These are phyloP conservation scores for Paraphoma chrysanthemicola DNA, from an alignment of 2,329 filamentous ascomycete genomes.

Conservation along the genomic window DNA sequence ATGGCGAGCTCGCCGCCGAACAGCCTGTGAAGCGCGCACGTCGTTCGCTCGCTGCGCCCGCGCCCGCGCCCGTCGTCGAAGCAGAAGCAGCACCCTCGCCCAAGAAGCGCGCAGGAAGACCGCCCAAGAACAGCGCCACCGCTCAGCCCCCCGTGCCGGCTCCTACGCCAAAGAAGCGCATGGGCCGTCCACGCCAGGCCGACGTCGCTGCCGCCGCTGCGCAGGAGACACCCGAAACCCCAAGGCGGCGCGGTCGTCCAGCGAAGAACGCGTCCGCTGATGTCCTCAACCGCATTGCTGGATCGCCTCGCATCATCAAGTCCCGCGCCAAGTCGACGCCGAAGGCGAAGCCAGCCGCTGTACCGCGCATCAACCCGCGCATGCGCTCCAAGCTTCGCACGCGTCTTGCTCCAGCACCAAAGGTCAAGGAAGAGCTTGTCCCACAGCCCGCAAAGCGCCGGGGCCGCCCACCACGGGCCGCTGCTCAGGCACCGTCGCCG, in stretches of 20 bases:
- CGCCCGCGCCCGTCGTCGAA: slow-evolving; percentile 3
- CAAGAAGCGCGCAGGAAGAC: slow-evolving; percentile 16
- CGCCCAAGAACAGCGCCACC: slow-evolving; percentile 6
- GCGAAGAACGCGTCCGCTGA: slow-evolving; percentile 8
- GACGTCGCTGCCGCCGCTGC: slow-evolving; percentile 5
- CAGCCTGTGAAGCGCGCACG: slow-evolving; percentile 18
- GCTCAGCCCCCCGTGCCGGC: not conserved
- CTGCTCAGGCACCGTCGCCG: slow-evolving; percentile 4
- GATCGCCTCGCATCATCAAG: slow-evolving; percentile 31
- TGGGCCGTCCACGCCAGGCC: slow-evolving; percentile 16
- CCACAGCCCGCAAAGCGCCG: slow-evolving; percentile 22
- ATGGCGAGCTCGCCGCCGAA: slow-evolving; percentile 10
- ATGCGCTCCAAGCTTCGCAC: slow-evolving; percentile 28
- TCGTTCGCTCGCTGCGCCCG: slow-evolving; percentile 10
- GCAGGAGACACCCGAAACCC: slow-evolving; percentile 6
- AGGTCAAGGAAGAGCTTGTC: slow-evolving; percentile 5
- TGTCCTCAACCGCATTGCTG: slow-evolving; percentile 22
- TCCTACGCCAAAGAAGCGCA: slow-evolving; percentile 15
- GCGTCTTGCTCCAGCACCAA: slow-evolving; percentile 21
- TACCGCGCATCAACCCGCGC: slow-evolving; percentile 25
- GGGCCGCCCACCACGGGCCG: slow-evolving; percentile 23
- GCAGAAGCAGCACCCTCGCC: not conserved
- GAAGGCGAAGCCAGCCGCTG: slow-evolving; percentile 9
- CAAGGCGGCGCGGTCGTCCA: slow-evolving; percentile 21
- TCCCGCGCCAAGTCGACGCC: slow-evolving; percentile 11